These are phyloP conservation scores for Colletotrichum gloeosporioides DNA, from an alignment of 2,329 filamentous ascomycete species.

Conservation along the genomic window DNA sequence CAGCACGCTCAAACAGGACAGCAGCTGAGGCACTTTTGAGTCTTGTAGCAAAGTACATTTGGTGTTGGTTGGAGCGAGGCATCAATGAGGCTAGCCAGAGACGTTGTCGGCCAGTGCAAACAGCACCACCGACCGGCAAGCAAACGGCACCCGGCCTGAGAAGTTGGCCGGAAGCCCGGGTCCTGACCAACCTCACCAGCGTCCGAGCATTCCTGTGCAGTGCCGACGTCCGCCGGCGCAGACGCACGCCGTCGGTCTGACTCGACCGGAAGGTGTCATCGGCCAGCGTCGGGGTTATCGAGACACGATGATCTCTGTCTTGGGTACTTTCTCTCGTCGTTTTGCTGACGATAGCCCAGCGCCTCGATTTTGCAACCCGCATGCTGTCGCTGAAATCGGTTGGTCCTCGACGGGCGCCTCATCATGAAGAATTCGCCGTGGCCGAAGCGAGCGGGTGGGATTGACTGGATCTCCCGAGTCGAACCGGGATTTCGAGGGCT, in stretches of 20 bases:
- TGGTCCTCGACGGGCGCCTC: neutral
- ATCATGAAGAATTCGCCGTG: neutral
- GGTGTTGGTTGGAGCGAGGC: neutral
- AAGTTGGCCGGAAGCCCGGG: neutral
- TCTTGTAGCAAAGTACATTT: neutral
- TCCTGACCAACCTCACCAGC: neutral
- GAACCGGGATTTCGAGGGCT: neutral
- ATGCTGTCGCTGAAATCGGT: neutral
- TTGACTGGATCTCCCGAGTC: neutral
- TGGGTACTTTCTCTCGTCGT: neutral
- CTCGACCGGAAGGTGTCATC: neutral
- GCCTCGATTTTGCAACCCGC: neutral
- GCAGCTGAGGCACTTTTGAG: neutral
- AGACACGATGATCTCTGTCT: neutral
- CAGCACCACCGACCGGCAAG: neutral
- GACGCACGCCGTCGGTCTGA: neutral
- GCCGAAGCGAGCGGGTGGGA: neutral
- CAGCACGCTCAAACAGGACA: neutral
- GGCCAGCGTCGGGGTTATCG: neutral
- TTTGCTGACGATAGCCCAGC: neutral
- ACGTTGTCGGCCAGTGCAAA: neutral
- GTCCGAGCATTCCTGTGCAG: neutral
- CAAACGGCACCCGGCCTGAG: neutral
- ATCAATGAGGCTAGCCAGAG: neutral
- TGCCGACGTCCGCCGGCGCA: neutral